Base-by-base conservation (phyloP, 2,329 filamentous ascomycete genomes). In the Colletotrichum cereale region DNA sequence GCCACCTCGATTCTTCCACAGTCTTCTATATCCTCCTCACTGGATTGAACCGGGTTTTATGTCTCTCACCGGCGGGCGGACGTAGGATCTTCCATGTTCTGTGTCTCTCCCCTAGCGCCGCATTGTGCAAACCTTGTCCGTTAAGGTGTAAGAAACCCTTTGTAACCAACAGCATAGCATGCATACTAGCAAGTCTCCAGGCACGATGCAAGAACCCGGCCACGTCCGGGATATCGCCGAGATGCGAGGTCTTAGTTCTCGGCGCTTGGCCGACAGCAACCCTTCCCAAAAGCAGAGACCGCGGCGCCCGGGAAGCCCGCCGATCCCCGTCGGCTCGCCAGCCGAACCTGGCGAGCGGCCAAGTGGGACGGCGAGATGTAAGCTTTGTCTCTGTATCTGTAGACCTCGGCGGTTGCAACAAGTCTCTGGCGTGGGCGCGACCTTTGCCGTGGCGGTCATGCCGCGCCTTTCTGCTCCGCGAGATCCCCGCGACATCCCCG, bases 151-250 rank as follows among this genome's bases (percentile, higher is more conserved):
- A 8, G 2, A 12, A 11, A 26, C 12, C 7, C 36, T 3, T 6
- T 16, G 3, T 16, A 16, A 52, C 2, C 31, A 38, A 40, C n/a
- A 16, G 34, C 29, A 38, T 29, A 16, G 34, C 29, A 38, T 29
- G 14, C n/a, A 40, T 21, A 40, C 16, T 14, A 40, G 18, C 8
- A 26, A 14, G 16, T 29, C 3, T 5, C 11, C 8, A 24, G n/a
- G 29, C 38, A 18, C 24, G 11, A 58, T 57, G 34, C 34, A 11
- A 38, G 50, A 71, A 66, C 10, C 58, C 70, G 53, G 70, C 34
- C 44, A 47, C 36, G 61, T 65, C 70, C 70, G 70, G 62, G 55
- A 65, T 72, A 72, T 72, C 70, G 12, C 70, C 70, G 70, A 71
- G 56, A 50, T 61, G 66, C 47, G 61, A 62, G 34, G 38, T 61